Evolutionary conservation across 768 basidiomycete genomes (phyloP).

Genomic region (Phaeotremella skinneri): DNA sequence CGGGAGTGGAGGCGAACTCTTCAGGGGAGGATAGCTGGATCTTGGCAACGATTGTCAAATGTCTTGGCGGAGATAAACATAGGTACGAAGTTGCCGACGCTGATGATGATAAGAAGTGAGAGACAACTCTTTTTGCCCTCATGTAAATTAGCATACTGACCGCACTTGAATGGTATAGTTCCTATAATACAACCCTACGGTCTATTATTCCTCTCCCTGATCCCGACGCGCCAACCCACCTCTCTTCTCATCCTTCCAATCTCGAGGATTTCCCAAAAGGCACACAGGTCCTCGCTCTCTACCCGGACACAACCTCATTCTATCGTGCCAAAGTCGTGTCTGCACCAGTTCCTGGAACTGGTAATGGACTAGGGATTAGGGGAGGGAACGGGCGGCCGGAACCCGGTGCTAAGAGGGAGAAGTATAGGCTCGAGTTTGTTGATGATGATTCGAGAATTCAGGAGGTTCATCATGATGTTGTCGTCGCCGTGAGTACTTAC

Average conservation of each 20-base stretch:
- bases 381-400: slow-evolving; percentile 12
- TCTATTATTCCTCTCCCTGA: slow-evolving; percentile 54
- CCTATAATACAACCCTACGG: slow-evolving; percentile 52
- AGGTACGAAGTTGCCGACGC: slow-evolving; percentile 54
- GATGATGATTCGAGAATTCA: slow-evolving; percentile 43
- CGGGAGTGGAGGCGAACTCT: slow-evolving; percentile 2
- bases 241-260: slow-evolving; percentile 49
- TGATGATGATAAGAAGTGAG: slow-evolving; percentile 46
- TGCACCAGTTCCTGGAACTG: slow-evolving; percentile 29
- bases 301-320: slow-evolving; percentile 55
- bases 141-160: background rate
- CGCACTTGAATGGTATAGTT: slow-evolving; percentile 23
- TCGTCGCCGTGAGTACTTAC: slow-evolving; percentile 42
- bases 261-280: slow-evolving; percentile 46
- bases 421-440: slow-evolving; percentile 46
- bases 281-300: slow-evolving; percentile 51
- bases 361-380: slow-evolving; percentile 27
- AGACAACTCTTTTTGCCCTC: slow-evolving; percentile 7
- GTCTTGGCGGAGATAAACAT: slow-evolving; percentile 50
- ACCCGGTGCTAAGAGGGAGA: slow-evolving; percentile 23
- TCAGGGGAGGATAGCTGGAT: slow-evolving; percentile 52
- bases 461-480: slow-evolving; percentile 32
- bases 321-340: slow-evolving; percentile 52
- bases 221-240: slow-evolving; percentile 31
- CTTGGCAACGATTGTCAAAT: slow-evolving; percentile 49